A percentile compares a stretch with the other conserved stretches of the same genome.
phyloP scores from a whole-genome alignment of 345 rosid genomes.

The Brassica incana region DNA sequence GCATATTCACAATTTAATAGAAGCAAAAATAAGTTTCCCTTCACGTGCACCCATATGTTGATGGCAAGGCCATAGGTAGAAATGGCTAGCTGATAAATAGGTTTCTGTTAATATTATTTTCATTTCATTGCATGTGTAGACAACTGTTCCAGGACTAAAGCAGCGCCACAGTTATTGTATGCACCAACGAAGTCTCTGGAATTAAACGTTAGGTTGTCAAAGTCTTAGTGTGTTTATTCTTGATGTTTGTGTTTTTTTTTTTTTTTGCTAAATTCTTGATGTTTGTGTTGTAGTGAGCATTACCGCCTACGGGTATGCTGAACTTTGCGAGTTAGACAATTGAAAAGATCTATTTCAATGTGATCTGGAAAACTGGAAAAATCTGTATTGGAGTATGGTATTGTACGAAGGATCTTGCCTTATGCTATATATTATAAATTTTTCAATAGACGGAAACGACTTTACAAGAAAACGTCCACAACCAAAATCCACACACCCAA shows the following conservation, averaged over 20 bases:
- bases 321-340: background rate
- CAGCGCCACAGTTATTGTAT: slow-evolving; percentile 83
- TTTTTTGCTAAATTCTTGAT: too few species aligned
- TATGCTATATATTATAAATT: too few species aligned
- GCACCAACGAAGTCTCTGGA: slow-evolving; percentile 65
- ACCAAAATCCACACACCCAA: too few species aligned
- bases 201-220: slow-evolving; percentile 15
- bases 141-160: slow-evolving; percentile 70
- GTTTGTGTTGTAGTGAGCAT: background rate
- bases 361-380: too few species aligned
- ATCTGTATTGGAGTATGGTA: too few species aligned
- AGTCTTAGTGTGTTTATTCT: slow-evolving; percentile 14
- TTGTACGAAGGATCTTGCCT: too few species aligned
- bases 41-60: slow-evolving; percentile 65
- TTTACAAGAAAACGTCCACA: background rate
- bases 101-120: slow-evolving; percentile 11
- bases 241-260: background rate
- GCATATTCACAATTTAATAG: slow-evolving; percentile 96
- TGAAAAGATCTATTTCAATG: too few species aligned
- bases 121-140: slow-evolving; percentile 33
- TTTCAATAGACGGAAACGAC: background rate
- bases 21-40: slow-evolving; percentile 92
- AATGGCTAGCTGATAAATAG: slow-evolving; percentile 21
- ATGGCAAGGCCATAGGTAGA: slow-evolving; percentile 34
- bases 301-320: too few species aligned